Base-by-base conservation (phyloP, 2,329 filamentous ascomycete species). In the Pyricularia pennisetigena region DNA sequence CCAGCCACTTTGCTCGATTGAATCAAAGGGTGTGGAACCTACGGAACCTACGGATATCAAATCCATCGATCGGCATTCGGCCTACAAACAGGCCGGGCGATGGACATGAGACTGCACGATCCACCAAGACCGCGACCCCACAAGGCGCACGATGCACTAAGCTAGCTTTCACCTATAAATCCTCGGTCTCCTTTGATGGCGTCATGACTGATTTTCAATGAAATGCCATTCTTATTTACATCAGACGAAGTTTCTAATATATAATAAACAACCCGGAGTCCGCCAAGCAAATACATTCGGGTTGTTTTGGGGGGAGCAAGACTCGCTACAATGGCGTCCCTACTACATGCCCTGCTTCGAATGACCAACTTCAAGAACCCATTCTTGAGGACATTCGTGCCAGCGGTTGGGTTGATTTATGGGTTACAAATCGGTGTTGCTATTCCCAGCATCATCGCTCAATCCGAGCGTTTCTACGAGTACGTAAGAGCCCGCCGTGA, bases 381-480 rank as follows among this genome's bases (percentile, higher is more conserved):
- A 1, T 83, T 91, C 69, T 80, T 90, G 14, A 82, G 86, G 62
- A 89, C 86, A 0, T 78, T 89, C 10, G 79, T 90, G 2, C 89
- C 88, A 1, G 83, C 83, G 49, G 82, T 90, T 14, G 83, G 83
- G 6, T 83, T 88, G 10, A 88, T 88, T 1, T 88, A 88, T 72
- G 85, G 84, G 1, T 80, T 91, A 64, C 89, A 91, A 78, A 80
- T 83, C 9, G 85, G 82, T 59, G 85, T 86, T 7, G 88, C 86
- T 4, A 74, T 88, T 1, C 89, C 89, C 5, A 89, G 87, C 6
- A 86, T 90, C 70, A 71, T 82, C 29, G 79, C 80, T 35, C 82
- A 87, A 72, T 85, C 85, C 7, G 89, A 91, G 74, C 83, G 85
- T 54, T 90, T 89, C 80, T 91, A 89, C 75, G 89, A 91, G 74